phyloP scores from a whole-genome alignment of 768 basidiomycete species.

The Amanita exitialis region DNA sequence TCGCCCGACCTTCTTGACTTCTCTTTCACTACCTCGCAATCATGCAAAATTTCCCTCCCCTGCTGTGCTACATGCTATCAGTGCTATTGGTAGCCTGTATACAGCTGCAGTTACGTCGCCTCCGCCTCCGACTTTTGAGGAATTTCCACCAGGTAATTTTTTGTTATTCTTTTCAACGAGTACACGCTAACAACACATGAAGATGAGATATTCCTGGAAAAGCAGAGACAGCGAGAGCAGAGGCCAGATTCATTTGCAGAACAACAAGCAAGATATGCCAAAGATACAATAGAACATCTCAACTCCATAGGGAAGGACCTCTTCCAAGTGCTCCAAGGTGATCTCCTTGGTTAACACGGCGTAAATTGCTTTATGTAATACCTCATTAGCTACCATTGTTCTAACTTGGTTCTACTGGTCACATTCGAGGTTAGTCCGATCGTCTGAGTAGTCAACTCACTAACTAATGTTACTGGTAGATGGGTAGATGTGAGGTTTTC shows the following conservation, averaged over 20 bases:
- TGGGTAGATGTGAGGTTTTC: slow-evolving; percentile 54
- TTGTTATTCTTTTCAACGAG: neutral
- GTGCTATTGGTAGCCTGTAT: slow-evolving; percentile 69
- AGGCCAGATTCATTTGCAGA: slow-evolving; percentile 56
- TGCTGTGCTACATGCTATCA: slow-evolving; percentile 77
- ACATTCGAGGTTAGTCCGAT: slow-evolving; percentile 46
- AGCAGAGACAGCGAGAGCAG: slow-evolving; percentile 31
- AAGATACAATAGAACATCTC: slow-evolving; percentile 35
- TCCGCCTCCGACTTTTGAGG: slow-evolving; percentile 38
- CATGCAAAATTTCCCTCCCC: slow-evolving; percentile 67
- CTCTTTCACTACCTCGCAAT: slow-evolving; percentile 52
- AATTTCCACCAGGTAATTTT: slow-evolving; percentile 34
- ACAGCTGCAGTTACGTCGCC: slow-evolving; percentile 57
- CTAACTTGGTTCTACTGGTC: slow-evolving; percentile 69
- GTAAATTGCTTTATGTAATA: neutral
- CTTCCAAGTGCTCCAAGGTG: slow-evolving; percentile 57
- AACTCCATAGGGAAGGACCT: slow-evolving; percentile 43
- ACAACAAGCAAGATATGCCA: slow-evolving; percentile 47
- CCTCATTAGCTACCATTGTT: slow-evolving; percentile 42
- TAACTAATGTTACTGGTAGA: slow-evolving; percentile 24
- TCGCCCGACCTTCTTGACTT: slow-evolving; percentile 49
- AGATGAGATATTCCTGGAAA: slow-evolving; percentile 48
- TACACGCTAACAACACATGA: slow-evolving; percentile 3
- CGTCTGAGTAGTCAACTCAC: neutral
- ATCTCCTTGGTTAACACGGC: neutral